Conservation (phyloP, 768 basidiomycete species). For the Wakefieldia striispora region DNA sequence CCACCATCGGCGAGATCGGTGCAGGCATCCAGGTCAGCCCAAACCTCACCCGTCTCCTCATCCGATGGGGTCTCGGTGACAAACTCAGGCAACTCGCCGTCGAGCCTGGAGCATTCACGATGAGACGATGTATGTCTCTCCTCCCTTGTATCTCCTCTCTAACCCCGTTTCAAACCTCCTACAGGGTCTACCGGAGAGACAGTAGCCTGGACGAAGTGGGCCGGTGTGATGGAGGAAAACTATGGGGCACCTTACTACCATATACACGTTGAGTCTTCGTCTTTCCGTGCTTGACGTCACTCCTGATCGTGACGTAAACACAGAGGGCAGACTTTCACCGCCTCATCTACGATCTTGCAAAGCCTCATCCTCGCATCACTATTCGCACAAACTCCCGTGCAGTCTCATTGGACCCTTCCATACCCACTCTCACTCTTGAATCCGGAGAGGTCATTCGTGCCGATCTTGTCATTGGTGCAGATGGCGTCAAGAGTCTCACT, state of each 20-base stretch:
- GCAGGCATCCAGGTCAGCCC: slow-evolving; percentile 50
- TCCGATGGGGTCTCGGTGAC: slow-evolving; percentile 49
- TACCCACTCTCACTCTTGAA: slow-evolving; percentile 37
- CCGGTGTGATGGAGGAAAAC: slow-evolving; percentile 28
- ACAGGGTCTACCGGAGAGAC: slow-evolving; percentile 35
- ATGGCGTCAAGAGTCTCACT: slow-evolving; percentile 52
- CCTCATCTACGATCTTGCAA: slow-evolving; percentile 36
- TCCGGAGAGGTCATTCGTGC: slow-evolving; percentile 42
- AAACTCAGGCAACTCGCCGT: slow-evolving; percentile 38
- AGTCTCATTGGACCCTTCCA: slow-evolving; percentile 32
- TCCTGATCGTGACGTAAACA: neutral
- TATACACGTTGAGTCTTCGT: slow-evolving; percentile 31
- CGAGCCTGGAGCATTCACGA: slow-evolving; percentile 37
- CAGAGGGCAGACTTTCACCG: slow-evolving; percentile 48
- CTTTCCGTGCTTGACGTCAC: neutral
- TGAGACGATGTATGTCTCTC: slow-evolving; percentile 41
- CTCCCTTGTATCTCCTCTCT: neutral
- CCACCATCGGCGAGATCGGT: slow-evolving; percentile 42
- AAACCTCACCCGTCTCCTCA: slow-evolving; percentile 45
- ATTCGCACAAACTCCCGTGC: slow-evolving; percentile 38
- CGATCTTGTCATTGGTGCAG: slow-evolving; percentile 49
- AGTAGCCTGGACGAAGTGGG: slow-evolving; percentile 37
- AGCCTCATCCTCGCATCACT: slow-evolving; percentile 32
- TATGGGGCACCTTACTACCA: slow-evolving; percentile 35
- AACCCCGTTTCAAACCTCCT: neutral